Conservation (phyloP, 1,284 basidiomycete species). For the Tylopilus orsonianus region DNA sequence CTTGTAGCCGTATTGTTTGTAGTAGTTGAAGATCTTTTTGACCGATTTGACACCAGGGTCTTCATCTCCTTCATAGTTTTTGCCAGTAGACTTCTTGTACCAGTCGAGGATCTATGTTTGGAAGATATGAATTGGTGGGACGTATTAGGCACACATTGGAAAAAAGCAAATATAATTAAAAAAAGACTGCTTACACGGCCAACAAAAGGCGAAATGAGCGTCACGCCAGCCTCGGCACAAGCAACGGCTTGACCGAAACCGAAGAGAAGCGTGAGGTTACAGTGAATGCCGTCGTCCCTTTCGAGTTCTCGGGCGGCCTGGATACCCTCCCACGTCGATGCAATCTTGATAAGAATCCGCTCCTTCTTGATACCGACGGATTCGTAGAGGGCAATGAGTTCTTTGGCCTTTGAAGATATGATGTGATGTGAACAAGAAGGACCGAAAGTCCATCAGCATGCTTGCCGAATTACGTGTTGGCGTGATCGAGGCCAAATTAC, state of each 20-base stretch:
- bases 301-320: constrained; percentile 97
- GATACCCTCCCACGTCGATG: constrained; percentile 99
- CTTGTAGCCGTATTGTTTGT: constrained; percentile 98
- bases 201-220: constrained; percentile 99
- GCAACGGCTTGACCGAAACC: constrained; percentile 98
- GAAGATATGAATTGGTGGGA: constrained; percentile 12
- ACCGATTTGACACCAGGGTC: constrained; percentile 99
- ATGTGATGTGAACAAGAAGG: constrained; percentile 7
- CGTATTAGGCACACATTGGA: constrained; percentile 12
- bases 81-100: constrained; percentile 91
- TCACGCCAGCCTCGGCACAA: constrained; percentile 96
- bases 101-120: constrained; percentile 82
- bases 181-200: constrained; percentile 70
- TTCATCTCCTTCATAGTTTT: constrained; percentile 81
- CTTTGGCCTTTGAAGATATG: constrained; percentile 67
- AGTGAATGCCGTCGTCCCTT: constrained; percentile 91
- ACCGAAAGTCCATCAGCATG: constrained; percentile 12
- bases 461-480: constrained; percentile 16
- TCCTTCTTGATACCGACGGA: constrained; percentile 90
- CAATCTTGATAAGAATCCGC: constrained; percentile 97
- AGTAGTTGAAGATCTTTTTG: constrained; percentile 98
- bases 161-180: constrained; percentile 16
- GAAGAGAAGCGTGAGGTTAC: constrained; percentile 98
- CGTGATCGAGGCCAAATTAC: constrained; percentile 33
- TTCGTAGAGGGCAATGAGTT: constrained; percentile 94